These are phyloP conservation scores for Massospora cicadina DNA, from an alignment of 371 early-diverging fungal species.

Conservation along the genomic window DNA sequence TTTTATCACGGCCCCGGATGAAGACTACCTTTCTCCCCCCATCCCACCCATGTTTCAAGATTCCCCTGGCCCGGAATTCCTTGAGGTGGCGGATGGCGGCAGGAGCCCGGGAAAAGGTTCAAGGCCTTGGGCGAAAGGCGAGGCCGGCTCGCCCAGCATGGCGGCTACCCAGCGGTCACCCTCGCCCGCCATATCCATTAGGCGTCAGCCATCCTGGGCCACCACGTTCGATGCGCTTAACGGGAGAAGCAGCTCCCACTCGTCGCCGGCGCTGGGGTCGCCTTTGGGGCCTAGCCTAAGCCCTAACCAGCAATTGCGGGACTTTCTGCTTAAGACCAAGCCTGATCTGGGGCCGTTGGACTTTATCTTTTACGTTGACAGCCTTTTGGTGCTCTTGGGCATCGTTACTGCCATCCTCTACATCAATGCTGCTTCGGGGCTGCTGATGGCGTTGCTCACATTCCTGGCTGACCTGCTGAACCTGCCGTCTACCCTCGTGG, in stretches of 20 bases:
- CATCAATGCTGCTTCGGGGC: conserved; percentile 13
- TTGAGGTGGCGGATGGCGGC: neutral
- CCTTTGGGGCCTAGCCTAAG: neutral
- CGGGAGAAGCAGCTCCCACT: neutral
- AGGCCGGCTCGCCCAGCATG: no score
- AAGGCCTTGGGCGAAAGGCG: neutral
- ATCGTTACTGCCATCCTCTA: conserved; percentile 13
- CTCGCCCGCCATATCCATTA: neutral
- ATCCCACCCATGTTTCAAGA: no score
- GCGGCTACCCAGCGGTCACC: no score
- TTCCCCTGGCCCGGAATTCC: neutral
- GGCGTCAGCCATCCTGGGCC: neutral
- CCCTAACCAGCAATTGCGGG: neutral
- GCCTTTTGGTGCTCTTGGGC: neutral
- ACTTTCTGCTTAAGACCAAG: neutral
- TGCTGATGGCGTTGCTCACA: conserved; percentile 14
- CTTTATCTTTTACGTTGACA: neutral
- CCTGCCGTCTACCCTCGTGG: conserved; percentile 11
- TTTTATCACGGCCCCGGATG: neutral
- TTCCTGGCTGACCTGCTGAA: conserved; percentile 10
- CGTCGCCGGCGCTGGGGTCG: neutral
- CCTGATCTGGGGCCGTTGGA: neutral
- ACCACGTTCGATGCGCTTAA: neutral
- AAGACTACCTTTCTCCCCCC: neutral
- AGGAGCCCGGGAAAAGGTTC: neutral